Evolutionary conservation across 306 rosid genomes (phyloP), one percentile per base, ranked within the genome.

Genomic region (Vigna angularis): DNA sequence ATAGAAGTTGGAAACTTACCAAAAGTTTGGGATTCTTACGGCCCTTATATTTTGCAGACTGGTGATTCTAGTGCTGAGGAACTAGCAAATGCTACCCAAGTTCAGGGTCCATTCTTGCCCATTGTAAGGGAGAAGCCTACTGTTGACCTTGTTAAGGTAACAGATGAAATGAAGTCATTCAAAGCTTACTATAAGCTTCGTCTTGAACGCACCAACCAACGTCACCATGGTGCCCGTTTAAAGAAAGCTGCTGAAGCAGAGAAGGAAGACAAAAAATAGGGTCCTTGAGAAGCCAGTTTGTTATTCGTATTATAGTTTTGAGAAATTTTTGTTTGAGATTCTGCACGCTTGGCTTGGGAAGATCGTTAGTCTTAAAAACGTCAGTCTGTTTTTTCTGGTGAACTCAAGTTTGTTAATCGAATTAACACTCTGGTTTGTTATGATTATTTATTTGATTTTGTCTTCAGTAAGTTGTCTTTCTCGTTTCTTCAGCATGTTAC

Each of bases 221-320:
- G 89, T n/a, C 91, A 89, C 45, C 45, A 73, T 44, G 93, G 96
- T 72, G 93, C 83, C 32, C 80, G 96, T 55, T 42, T 79, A 66
- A 91, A 91, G 85, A 89, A n/a, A 69, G 96, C 91, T 5, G 91
- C 91, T 0, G 93, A 91, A 75, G 93, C 93, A 3, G 96, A 89
- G 61, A 91, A 91, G 78, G 93, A 91, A 77, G 96, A 89, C 9
- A 89, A 89, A 85, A 91, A 91, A 72, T 91, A 70, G 81, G 34
- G 72, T 66, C 18, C 64, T 70, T 57, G 57, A 13, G 53, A 66
- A 67, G 68, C 28, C 45, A 18, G 45, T 55, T 55, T 36, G 36
- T 20, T 1, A 73, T 34, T 74, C 65, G 5, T 47, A 13, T 63
- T 62, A 26, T 49, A 34, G 65, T 24, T 81, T 28, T 24, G 16